Conservation (phyloP, 1,284 basidiomycete genomes). For the Malassezia furfur region DNA sequence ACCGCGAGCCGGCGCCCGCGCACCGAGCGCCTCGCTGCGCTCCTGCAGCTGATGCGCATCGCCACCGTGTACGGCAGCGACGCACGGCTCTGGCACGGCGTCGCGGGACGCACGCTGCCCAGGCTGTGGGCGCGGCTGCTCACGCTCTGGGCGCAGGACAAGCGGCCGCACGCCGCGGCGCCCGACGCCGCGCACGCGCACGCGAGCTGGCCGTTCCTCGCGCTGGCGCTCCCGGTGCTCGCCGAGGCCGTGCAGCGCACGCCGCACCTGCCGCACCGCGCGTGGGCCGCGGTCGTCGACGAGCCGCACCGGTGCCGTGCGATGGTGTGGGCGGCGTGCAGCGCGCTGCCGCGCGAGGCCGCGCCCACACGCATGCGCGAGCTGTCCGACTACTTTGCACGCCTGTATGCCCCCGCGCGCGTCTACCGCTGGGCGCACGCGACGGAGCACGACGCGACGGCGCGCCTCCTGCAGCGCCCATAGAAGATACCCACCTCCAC, state of each 20-base stretch:
- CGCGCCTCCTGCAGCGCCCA: background rate
- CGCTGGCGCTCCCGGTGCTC: background rate
- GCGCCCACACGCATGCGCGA: background rate
- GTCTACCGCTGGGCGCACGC: background rate
- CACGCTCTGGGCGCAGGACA: slow-evolving; percentile 1
- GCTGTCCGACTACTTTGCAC: background rate
- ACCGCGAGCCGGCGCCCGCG: background rate
- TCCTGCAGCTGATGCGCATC: slow-evolving; percentile 2
- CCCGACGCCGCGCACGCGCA: background rate
- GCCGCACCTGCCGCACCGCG: background rate
- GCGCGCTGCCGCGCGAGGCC: background rate
- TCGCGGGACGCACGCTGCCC: slow-evolving; percentile 1
- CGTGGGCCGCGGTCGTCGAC: background rate
- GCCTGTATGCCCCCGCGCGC: slow-evolving; percentile 4
- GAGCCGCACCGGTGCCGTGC: slow-evolving; percentile 10
- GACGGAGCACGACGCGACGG: background rate
- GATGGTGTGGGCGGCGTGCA: background rate
- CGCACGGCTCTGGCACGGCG: background rate
- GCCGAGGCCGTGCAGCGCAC: background rate
- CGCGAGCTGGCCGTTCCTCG: slow-evolving; percentile 4
- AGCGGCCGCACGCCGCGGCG: no score
- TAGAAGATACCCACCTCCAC: slow-evolving; percentile 1
- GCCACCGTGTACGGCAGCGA: background rate
- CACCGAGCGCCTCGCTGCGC: background rate
- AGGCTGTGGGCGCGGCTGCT: slow-evolving; percentile 13